Base-by-base conservation (phyloP, 2,329 filamentous ascomycete genomes). In the Xylariaceae sp. region DNA sequence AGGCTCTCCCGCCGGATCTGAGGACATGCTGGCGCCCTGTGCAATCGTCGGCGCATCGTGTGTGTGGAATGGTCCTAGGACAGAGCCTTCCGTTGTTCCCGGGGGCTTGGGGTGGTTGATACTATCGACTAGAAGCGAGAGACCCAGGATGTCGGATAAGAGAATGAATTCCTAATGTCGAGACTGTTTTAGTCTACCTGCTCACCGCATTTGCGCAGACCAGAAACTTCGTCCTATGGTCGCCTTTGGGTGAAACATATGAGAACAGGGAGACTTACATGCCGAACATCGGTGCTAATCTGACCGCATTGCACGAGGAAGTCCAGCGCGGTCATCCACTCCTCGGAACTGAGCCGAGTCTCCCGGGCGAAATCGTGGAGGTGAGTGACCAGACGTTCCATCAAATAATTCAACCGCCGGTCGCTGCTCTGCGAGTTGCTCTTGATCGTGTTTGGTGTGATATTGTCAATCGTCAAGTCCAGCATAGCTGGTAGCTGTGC, bases 41-140 rank as follows among this genome's bases (percentile, higher is more conserved):
- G 75, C 64, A 35, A 83, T 74, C 6, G 73, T 67, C 5, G 85
- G 79, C 6, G 89, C 89, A 68, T 92, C 88, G 74, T 92, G 88
- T 0, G 88, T 91, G 77, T 93, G 89, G 78, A 92, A 93, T 44
- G 90, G 90, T 0, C 90, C 90, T 0, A 93, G 82, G 9, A 94
- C 88, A 0, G 88, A 90, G 59, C 89, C 89, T 73, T 93, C 89
- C 30, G 90, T 94, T 34, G 80, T 81, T 49, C 77, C 73, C 0
- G 83, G 70, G 0, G 88, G 89, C 72, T 91, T 93, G 30, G 90
- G 90, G 75, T 93, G 89, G 77, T 92, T 88, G 77, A 94, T 92
- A 66, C 81, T 84, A 76, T 94, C 89, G 65, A 94, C 86, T 3
- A 94, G 83, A 60, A 92, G 82, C 18, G 88, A 92, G 42, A 94